Conservation (phyloP, 2,329 filamentous ascomycete genomes). For the Botryotinia globosa region DNA sequence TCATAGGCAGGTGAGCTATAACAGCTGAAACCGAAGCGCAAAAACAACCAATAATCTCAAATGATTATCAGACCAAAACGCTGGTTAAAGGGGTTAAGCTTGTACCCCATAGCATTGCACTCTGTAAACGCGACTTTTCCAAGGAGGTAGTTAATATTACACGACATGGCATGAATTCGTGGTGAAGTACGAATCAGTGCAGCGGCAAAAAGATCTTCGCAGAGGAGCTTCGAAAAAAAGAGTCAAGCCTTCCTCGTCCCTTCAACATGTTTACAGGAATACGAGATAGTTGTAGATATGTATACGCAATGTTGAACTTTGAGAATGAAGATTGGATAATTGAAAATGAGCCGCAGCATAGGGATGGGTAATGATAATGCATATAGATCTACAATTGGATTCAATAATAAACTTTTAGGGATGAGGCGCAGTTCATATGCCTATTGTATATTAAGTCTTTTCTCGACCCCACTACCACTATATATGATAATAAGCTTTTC, state of each 20-base stretch:
- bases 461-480: too few species aligned
- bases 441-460: not conserved
- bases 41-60: conserved; percentile 6
- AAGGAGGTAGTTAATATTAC: not conserved
- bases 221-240: not conserved
- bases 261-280: not conserved
- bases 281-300: not conserved
- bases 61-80: not conserved
- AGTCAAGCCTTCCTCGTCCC: not conserved
- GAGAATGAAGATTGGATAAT: not conserved
- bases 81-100: not conserved
- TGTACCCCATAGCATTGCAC: not conserved
- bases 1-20: conserved; percentile 8
- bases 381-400: not conserved
- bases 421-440: not conserved
- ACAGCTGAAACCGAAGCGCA: conserved; percentile 13
- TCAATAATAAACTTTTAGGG: not conserved
- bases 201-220: not conserved
- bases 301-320: not conserved
- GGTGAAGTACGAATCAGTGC: not conserved
- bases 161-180: not conserved
- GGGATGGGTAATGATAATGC: not conserved
- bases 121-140: not conserved
- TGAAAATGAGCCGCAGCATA: not conserved
- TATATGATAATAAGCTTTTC: too few species aligned